Percentiles rank a stretch among this genome's conserved stretches.
phyloP scores from a whole-genome alignment of 2,329 filamentous ascomycete species.

The Xylariales sp. region DNA sequence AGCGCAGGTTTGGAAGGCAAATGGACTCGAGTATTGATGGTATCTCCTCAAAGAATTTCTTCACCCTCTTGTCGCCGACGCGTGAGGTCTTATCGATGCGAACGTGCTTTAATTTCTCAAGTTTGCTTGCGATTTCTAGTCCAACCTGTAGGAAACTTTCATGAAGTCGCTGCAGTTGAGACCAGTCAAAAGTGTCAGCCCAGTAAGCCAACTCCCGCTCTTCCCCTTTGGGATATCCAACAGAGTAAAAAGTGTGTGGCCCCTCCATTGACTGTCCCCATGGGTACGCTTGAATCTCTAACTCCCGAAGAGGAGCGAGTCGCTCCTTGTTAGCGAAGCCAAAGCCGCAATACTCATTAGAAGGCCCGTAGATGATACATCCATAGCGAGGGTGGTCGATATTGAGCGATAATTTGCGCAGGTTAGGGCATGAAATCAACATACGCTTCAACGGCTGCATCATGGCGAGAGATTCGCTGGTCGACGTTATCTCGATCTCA shows the following conservation, averaged over 20 bases:
- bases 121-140: background rate
- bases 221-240: no score
- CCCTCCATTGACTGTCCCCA: background rate
- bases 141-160: background rate
- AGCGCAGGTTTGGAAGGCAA: background rate
- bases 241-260: background rate
- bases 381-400: background rate
- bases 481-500: no score
- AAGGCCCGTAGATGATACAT: background rate
- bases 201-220: constrained; percentile 8
- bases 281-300: constrained; percentile 7
- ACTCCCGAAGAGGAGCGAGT: constrained; percentile 7
- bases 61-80: background rate
- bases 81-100: background rate
- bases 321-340: constrained; percentile 7
- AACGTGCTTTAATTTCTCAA: background rate
- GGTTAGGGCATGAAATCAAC: constrained; percentile 9
- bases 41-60: background rate
- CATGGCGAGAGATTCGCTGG: background rate
- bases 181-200: constrained; percentile 10
- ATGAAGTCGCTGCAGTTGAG: constrained; percentile 3
- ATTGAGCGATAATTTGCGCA: constrained; percentile 6
- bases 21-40: constrained; percentile 8
- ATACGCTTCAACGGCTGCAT: constrained; percentile 5
- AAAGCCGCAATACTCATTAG: constrained; percentile 6